phyloP scores from a whole-genome alignment of 495 filamentous ascomycete genomes.

The Aspergillus hancockii region DNA sequence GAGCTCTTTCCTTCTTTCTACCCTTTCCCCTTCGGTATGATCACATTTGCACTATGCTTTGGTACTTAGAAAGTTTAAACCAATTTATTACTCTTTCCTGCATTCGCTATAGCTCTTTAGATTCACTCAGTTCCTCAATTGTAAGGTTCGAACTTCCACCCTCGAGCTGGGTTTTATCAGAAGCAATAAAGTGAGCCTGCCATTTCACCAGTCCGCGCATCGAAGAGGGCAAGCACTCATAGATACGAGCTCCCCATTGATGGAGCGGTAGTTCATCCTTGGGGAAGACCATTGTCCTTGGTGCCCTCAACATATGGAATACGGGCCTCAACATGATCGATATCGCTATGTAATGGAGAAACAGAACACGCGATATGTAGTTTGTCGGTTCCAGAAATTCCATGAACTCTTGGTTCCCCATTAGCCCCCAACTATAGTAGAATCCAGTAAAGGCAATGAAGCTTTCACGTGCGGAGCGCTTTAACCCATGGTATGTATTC shows the following conservation, averaged over 20 bases:
- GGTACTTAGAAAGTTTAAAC: neutral
- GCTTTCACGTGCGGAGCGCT: conserved; percentile 28
- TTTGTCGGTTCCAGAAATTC: conserved; percentile 51
- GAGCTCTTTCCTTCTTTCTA: too few species aligned
- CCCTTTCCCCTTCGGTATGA: too few species aligned
- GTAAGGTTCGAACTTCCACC: neutral
- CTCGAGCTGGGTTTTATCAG: neutral
- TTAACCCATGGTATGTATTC: conserved; percentile 17
- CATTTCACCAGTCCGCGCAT: conserved; percentile 13
- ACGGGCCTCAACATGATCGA: conserved; percentile 55
- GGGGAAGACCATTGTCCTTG: neutral
- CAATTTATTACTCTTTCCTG: too few species aligned
- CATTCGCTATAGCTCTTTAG: neutral
- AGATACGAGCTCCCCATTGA: conserved; percentile 23
- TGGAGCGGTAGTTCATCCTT: conserved; percentile 10
- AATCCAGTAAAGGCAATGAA: conserved; percentile 34
- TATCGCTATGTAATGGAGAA: conserved; percentile 59
- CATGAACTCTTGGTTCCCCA: conserved; percentile 55
- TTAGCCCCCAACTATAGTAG: conserved; percentile 40
- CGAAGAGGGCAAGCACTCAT: conserved; percentile 12
- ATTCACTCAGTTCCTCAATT: neutral
- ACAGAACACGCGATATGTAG: conserved; percentile 50
- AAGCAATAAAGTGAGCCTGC: neutral
- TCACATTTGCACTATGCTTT: neutral
- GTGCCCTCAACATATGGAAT: conserved; percentile 5